A percentile compares a stretch with the other conserved stretches of the same genome.
Evolutionary conservation across 345 rosid species (phyloP).

Genomic region (Limnanthes douglasii): DNA sequence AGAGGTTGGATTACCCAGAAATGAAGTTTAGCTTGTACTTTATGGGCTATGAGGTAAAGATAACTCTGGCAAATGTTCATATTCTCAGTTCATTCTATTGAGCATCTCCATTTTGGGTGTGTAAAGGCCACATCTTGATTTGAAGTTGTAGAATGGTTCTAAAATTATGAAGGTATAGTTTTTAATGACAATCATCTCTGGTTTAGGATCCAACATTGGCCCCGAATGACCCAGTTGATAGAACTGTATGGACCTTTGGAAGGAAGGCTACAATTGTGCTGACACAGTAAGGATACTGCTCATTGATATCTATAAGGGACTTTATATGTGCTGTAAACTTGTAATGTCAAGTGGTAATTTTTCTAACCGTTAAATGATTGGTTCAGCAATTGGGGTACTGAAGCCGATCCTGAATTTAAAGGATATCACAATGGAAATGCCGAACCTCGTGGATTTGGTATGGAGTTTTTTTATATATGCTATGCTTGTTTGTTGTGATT

Average conservation of each 20-base stretch:
- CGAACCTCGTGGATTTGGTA: conserved; percentile 93
- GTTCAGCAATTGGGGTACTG: conserved; percentile 92
- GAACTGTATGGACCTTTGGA: conserved; percentile 78
- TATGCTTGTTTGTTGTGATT: no score
- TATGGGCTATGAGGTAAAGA: conserved; percentile 82
- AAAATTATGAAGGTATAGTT: no score
- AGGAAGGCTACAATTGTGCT: conserved; percentile 73
- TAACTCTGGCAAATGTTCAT: no score
- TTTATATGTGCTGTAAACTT: no score
- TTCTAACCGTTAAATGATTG: conserved; percentile 11
- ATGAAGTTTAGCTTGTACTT: conserved; percentile 88
- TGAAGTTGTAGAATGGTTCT: no score
- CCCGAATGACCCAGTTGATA: conserved; percentile 60
- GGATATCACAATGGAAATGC: conserved; percentile 92
- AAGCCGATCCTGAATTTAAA: conserved; percentile 76
- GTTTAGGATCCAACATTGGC: conserved; percentile 52
- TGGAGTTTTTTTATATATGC: no score
- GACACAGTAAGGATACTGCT: conserved; percentile 71
- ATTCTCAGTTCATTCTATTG: no score
- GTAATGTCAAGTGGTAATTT: no score
- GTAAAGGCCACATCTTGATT: no score
- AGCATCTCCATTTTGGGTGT: no score
- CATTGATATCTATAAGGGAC: no score
- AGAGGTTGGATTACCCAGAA: conserved; percentile 82
- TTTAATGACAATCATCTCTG: no score